Evolutionary conservation across 306 rosid genomes (phyloP), one percentile per base, ranked within the genome.

Genomic region (Inga laurina): DNA sequence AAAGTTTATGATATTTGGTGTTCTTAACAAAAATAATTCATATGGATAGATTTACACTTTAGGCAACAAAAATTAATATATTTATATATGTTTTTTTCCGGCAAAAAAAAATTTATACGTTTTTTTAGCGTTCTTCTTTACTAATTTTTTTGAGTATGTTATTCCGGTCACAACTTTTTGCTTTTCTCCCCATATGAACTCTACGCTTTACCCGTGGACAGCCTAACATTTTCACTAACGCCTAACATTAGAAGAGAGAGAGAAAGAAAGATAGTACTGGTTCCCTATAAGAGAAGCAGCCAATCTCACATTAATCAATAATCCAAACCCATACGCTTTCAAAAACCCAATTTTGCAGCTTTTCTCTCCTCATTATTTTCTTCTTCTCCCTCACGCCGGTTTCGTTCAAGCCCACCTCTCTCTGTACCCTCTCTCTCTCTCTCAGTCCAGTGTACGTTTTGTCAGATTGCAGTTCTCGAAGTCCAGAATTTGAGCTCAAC

Each of bases 391-490:
- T 5, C 71, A 52, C 77, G 51, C 68, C 37, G 5, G 5, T 14
- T 76, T 64, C 73, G 8, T 30, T 57, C 61, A 19, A 27, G n/a
- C 34, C 16, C 21, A 51, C 1, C 57, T 51, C 75, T 13, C 39
- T 56, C 48, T 2, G 41, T 32, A 24, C 22, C 51, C 67, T 68
- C 73, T 2, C 16, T 9, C 49, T 39, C 52, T 21, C 32, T 10
- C 77, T 81, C 79, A 41, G 81, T 84, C 77, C 76, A 81, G 78
- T 79, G 56, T 69, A 70, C 71, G 80, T 73, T 88, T 79, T 88
- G 88, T 90, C 89, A 84, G 91, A 92, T 77, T 87, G 85, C 80
- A 71, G 32, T 62, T 80, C 81, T 82, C 87, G 10, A 54, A 82
- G 22, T 81, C 74, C 83, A 64, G 19, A 2, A 24, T 24, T 22